These are phyloP conservation scores for Colletotrichum melonis DNA, from an alignment of 2,329 filamentous ascomycete species.

Conservation along the genomic window DNA sequence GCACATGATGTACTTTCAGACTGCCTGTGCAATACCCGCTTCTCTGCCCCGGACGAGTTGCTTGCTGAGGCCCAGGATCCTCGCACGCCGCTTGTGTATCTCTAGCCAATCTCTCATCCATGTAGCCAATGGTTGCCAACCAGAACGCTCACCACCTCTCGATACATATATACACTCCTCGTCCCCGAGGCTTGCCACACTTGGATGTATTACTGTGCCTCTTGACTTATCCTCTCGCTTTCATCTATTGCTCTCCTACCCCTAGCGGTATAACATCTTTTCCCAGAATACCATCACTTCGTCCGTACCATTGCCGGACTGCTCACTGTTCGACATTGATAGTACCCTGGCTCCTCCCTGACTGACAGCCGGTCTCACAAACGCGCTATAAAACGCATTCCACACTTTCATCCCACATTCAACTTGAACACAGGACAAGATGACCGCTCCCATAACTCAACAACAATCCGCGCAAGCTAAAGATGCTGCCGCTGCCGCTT, in stretches of 20 bases:
- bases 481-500: constrained; percentile 58
- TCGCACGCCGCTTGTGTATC: constrained; percentile 35
- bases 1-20: constrained; percentile 33
- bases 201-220: constrained; percentile 19
- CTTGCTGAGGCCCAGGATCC: constrained; percentile 31
- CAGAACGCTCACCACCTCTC: constrained; percentile 28
- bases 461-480: constrained; percentile 53
- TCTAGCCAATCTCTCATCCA: constrained; percentile 38
- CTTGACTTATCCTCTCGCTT: constrained; percentile 26
- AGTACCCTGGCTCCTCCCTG: not conserved
- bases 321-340: constrained; percentile 4
- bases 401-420: constrained; percentile 1
- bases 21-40: constrained; percentile 26
- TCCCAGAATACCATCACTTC: constrained; percentile 13
- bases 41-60: constrained; percentile 31
- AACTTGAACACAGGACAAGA: constrained; percentile 11
- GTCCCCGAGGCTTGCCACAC: constrained; percentile 30
- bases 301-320: constrained; percentile 5
- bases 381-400: constrained; percentile 18
- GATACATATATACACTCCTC: constrained; percentile 36
- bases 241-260: constrained; percentile 13
- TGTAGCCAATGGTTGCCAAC: constrained; percentile 32
- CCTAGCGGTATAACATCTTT: constrained; percentile 11
- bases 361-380: constrained; percentile 17
- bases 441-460: constrained; percentile 36